Evolutionary conservation across 768 basidiomycete genomes (phyloP).

Genomic region (Lentinus brumalis): DNA sequence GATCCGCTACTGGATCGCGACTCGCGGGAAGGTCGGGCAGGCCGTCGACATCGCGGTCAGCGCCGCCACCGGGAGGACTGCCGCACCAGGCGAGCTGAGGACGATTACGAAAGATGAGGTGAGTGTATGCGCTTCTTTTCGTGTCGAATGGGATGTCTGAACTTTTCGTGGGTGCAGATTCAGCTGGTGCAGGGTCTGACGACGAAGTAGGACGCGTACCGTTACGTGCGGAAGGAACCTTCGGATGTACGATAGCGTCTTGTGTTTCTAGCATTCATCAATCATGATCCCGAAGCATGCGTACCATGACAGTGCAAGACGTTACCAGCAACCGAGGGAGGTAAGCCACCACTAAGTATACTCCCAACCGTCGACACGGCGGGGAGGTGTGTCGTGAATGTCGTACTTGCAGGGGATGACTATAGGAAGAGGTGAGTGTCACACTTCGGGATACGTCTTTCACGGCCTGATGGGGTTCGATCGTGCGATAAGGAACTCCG

Average conservation of each 20-base stretch:
- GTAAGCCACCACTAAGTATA: too few relatives aligned
- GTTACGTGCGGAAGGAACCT: background rate
- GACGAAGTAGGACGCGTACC: conserved; percentile 10
- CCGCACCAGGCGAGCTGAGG: conserved; percentile 74
- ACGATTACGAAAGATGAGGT: conserved; percentile 79
- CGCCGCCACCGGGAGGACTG: conserved; percentile 60
- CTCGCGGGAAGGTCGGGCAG: conserved; percentile 57
- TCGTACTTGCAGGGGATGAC: too few relatives aligned
- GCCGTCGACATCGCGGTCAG: conserved; percentile 60
- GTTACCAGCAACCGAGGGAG: too few relatives aligned
- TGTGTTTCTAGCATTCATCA: background rate
- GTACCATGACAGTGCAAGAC: too few relatives aligned
- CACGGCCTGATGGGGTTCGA: too few relatives aligned
- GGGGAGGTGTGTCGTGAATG: too few relatives aligned
- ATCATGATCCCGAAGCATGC: too few relatives aligned
- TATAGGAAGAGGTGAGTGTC: too few relatives aligned
- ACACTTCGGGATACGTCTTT: too few relatives aligned
- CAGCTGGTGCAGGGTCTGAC: conserved; percentile 25
- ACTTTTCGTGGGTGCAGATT: conserved; percentile 9
- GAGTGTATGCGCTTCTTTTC: conserved; percentile 14
- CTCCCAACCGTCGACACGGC: too few relatives aligned
- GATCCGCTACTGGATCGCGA: conserved; percentile 81
- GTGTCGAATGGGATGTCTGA: background rate
- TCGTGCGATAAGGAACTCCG: too few relatives aligned
- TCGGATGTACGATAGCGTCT: background rate